A percentile compares a stretch with the other conserved stretches of the same genome.
These are phyloP conservation scores for Nicotiana obtusifolia DNA, from an alignment of 257 asterid species.

Conservation along the genomic window DNA sequence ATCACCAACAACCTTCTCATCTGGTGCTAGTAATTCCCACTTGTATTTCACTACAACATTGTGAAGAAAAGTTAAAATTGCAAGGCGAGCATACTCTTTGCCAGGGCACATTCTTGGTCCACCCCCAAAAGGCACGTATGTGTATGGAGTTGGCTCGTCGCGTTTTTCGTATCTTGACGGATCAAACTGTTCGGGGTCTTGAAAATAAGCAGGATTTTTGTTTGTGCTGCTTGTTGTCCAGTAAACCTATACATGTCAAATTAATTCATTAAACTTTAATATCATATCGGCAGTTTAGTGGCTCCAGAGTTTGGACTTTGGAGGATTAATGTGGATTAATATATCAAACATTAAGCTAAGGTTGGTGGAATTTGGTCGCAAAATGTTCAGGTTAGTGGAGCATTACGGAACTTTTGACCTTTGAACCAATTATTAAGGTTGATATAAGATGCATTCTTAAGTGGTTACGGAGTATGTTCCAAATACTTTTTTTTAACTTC, in stretches of 20 bases:
- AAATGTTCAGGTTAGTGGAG: not conserved
- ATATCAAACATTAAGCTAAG: not conserved
- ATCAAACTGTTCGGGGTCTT: slow-evolving; percentile 49
- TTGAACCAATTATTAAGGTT: not conserved
- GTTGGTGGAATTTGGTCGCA: not conserved
- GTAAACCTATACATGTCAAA: slow-evolving; percentile 34
- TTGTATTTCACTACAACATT: slow-evolving; percentile 43
- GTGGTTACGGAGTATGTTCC: not conserved
- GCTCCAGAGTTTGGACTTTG: no score
- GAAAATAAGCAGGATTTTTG: slow-evolving; percentile 46
- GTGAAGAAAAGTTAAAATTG: slow-evolving; percentile 49
- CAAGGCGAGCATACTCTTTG: slow-evolving; percentile 69
- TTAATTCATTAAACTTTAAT: no score
- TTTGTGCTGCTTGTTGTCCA: slow-evolving; percentile 64
- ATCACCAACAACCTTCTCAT: slow-evolving; percentile 64
- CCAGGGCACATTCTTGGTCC: slow-evolving; percentile 82
- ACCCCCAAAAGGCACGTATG: slow-evolving; percentile 65
- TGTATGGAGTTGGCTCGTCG: slow-evolving; percentile 40
- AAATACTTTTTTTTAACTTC: no score
- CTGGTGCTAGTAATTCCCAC: slow-evolving; percentile 57
- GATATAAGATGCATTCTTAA: not conserved
- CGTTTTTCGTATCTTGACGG: slow-evolving; percentile 54
- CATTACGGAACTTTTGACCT: not conserved
- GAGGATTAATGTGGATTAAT: not conserved
- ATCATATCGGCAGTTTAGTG: no score